phyloP scores from a whole-genome alignment of 192 early-diverging fungal genomes.

The Spinellus fusiger region DNA sequence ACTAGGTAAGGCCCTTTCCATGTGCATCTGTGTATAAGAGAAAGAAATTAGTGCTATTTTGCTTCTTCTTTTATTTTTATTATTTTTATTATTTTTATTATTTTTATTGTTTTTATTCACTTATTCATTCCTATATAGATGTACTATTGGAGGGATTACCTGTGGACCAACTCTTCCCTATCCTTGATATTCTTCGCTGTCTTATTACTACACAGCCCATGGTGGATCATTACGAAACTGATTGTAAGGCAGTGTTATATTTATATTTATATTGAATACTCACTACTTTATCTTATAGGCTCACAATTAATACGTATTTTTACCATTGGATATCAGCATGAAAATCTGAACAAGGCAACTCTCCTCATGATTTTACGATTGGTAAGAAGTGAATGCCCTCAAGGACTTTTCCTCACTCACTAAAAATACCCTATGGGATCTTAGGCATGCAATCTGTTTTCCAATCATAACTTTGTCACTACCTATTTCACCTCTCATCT shows the following conservation, averaged over 20 bases:
- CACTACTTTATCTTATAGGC: background rate
- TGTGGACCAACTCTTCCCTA: slow-evolving; percentile 50
- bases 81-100: background rate
- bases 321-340: slow-evolving; percentile 6
- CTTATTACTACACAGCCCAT: slow-evolving; percentile 42
- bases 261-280: background rate
- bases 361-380: slow-evolving; percentile 56
- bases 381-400: slow-evolving; percentile 18
- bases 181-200: slow-evolving; percentile 58
- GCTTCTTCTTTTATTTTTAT: background rate
- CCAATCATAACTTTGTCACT: slow-evolving; percentile 27
- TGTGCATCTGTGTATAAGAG: too few relatives aligned
- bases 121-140: background rate
- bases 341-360: slow-evolving; percentile 39
- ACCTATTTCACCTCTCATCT: slow-evolving; percentile 28
- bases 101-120: background rate
- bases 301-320: slow-evolving; percentile 4
- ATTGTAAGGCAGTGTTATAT: slow-evolving; percentile 18
- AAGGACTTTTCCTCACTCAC: background rate
- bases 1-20: slow-evolving; percentile 2
- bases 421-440: background rate
- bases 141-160: slow-evolving; percentile 21
- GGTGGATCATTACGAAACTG: slow-evolving; percentile 39
- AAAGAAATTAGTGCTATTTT: too few relatives aligned
- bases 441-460: slow-evolving; percentile 55